Evolutionary conservation across 352 stramenopile genomes (phyloP).

Genomic region (Globisporangium camurandrum): DNA sequence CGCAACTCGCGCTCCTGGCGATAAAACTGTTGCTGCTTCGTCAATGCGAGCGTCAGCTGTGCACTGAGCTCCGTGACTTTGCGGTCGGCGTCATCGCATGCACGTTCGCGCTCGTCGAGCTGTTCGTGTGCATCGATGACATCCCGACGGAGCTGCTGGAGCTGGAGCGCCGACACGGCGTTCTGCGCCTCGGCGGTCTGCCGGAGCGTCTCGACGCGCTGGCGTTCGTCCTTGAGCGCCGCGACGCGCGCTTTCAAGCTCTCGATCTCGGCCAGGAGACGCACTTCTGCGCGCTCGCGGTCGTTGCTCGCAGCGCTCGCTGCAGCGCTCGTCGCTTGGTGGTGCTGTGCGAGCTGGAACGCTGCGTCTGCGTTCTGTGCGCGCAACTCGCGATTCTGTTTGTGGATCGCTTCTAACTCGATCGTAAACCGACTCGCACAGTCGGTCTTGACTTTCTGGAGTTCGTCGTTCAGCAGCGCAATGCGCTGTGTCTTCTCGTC

Average conservation of each 20-base stretch:
- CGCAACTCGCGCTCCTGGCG: slow-evolving; percentile 61
- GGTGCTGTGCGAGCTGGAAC: slow-evolving; percentile 35
- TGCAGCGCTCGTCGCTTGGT: slow-evolving; percentile 27
- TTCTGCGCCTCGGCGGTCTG: slow-evolving; percentile 45
- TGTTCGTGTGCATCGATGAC: slow-evolving; percentile 47
- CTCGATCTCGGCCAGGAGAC: slow-evolving; percentile 51
- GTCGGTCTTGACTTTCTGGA: slow-evolving; percentile 69
- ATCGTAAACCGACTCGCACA: slow-evolving; percentile 39
- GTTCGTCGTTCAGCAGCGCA: slow-evolving; percentile 58
- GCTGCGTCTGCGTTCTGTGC: slow-evolving; percentile 36
- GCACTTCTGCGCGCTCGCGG: slow-evolving; percentile 43
- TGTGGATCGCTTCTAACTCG: slow-evolving; percentile 43
- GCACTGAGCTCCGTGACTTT: slow-evolving; percentile 58
- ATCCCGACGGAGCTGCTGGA: slow-evolving; percentile 52
- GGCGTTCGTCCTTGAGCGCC: slow-evolving; percentile 59
- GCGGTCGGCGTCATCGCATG: slow-evolving; percentile 59
- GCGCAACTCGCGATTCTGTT: slow-evolving; percentile 61
- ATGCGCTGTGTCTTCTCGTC: slow-evolving; percentile 60
- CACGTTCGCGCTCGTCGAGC: slow-evolving; percentile 49
- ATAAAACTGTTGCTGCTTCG: slow-evolving; percentile 70
- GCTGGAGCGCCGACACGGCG: slow-evolving; percentile 30
- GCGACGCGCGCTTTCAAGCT: slow-evolving; percentile 39
- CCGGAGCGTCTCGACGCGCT: slow-evolving; percentile 31
- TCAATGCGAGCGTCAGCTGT: slow-evolving; percentile 57
- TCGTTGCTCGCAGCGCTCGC: slow-evolving; percentile 33